These are phyloP conservation scores for Panellus pusillus DNA, from an alignment of 768 basidiomycete species.

Conservation along the genomic window DNA sequence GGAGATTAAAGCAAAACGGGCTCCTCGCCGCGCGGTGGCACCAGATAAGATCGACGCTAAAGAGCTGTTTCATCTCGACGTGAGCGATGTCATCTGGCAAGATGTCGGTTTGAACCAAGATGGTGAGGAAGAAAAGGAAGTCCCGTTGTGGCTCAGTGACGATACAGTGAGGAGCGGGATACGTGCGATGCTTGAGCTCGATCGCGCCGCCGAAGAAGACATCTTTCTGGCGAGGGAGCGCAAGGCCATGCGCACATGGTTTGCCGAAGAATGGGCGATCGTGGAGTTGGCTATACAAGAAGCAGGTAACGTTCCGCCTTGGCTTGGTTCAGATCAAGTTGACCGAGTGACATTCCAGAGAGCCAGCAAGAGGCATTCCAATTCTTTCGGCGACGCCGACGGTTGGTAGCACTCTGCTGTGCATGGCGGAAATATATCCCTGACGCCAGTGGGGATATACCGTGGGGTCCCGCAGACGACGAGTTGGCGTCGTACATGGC, in stretches of 20 bases:
- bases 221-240: constrained; percentile 20
- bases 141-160: constrained; percentile 31
- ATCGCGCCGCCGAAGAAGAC: constrained; percentile 30
- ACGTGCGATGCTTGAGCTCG: constrained; percentile 12
- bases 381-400: no score
- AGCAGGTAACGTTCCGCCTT: no score
- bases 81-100: constrained; percentile 32
- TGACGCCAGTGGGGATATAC: no score
- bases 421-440: no score
- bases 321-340: no score
- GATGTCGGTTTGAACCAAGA: constrained; percentile 29
- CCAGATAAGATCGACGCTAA: background rate
- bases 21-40: constrained; percentile 22
- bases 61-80: constrained; percentile 26
- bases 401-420: no score
- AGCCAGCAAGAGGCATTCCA: no score
- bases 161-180: constrained; percentile 30
- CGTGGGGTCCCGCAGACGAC: no score
- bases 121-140: constrained; percentile 1
- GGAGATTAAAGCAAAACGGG: constrained; percentile 21
- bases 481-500: no score
- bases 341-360: no score
- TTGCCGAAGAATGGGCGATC: constrained; percentile 27
- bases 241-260: constrained; percentile 26
- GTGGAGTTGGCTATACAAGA: no score